Conservation (phyloP, 2,329 filamentous ascomycete species). For the Geosmithia flava region DNA sequence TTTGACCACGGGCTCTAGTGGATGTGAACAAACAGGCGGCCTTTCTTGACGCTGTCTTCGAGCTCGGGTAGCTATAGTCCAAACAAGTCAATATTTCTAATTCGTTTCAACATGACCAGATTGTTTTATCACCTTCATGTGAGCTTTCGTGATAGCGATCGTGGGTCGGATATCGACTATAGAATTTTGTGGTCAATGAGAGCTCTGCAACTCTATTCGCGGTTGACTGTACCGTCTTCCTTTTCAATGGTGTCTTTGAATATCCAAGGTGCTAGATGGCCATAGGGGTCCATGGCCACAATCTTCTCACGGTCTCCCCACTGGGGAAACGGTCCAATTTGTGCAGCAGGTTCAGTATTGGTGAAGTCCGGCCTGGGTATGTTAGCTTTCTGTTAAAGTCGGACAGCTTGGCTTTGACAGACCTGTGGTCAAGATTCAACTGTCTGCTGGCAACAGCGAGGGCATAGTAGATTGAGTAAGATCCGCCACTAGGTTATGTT, state of each 20-base stretch:
- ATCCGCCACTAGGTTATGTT: slow-evolving; percentile 50
- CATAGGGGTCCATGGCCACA: slow-evolving; percentile 92
- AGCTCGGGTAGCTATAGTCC: slow-evolving; percentile 63
- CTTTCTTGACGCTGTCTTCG: slow-evolving; percentile 71
- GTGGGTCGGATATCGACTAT: slow-evolving; percentile 75
- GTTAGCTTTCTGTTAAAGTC: background rate
- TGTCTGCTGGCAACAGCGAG: slow-evolving; percentile 87
- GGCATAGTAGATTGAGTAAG: slow-evolving; percentile 92
- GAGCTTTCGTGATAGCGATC: slow-evolving; percentile 82
- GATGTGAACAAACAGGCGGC: slow-evolving; percentile 46
- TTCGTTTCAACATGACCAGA: background rate
- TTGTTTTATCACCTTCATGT: slow-evolving; percentile 56
- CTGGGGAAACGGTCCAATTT: slow-evolving; percentile 78
- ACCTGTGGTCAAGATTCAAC: slow-evolving; percentile 68
- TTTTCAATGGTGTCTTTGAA: slow-evolving; percentile 69
- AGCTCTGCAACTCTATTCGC: background rate
- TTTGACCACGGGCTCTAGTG: background rate
- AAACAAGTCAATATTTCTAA: background rate
- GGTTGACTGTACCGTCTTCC: slow-evolving; percentile 44
- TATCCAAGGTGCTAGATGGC: slow-evolving; percentile 75
- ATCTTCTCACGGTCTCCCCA: slow-evolving; percentile 91
- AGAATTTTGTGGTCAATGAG: slow-evolving; percentile 4
- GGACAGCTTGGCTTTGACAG: slow-evolving; percentile 6
- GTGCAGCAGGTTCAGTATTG: slow-evolving; percentile 81
- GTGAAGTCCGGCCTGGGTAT: slow-evolving; percentile 41